A percentile compares a stretch with the other conserved stretches of the same genome.
Evolutionary conservation across 805 yeast species (phyloP).

Genomic region (Saturnispora kantuleensis): DNA sequence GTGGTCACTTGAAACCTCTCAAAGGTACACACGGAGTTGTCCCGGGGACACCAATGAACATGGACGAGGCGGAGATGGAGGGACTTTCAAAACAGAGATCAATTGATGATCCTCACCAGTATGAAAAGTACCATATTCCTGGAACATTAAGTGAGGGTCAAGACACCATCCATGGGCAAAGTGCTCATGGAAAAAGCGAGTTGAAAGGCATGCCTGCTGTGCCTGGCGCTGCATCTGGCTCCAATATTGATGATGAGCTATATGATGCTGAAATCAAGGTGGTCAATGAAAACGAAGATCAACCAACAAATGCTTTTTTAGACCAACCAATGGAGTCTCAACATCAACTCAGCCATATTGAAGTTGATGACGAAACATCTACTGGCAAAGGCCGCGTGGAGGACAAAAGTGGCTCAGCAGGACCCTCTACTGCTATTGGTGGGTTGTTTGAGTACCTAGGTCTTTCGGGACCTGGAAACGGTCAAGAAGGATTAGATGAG

Average conservation of each 20-base stretch:
- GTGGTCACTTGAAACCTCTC: background rate
- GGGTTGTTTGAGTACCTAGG: slow-evolving; percentile 10
- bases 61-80: background rate
- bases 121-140: slow-evolving; percentile 3
- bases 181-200: too few species aligned
- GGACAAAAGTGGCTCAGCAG: background rate
- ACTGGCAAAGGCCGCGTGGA: background rate
- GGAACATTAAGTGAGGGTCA: background rate
- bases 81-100: background rate
- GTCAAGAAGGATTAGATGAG: background rate
- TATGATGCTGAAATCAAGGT: slow-evolving; percentile 1
- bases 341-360: slow-evolving; percentile 1
- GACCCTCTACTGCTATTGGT: background rate
- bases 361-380: background rate
- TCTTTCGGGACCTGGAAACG: background rate
- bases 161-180: too few species aligned
- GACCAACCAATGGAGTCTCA: background rate
- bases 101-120: background rate
- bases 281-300: background rate
- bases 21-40: slow-evolving; percentile 4
- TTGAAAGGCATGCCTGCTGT: too few species aligned
- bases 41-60: slow-evolving; percentile 1
- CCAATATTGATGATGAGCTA: background rate
- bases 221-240: background rate
- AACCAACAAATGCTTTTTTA: slow-evolving; percentile 6